Evolutionary conservation across 164 flowering plant species (phyloP).

Genomic region (Aristolochia contorta): DNA sequence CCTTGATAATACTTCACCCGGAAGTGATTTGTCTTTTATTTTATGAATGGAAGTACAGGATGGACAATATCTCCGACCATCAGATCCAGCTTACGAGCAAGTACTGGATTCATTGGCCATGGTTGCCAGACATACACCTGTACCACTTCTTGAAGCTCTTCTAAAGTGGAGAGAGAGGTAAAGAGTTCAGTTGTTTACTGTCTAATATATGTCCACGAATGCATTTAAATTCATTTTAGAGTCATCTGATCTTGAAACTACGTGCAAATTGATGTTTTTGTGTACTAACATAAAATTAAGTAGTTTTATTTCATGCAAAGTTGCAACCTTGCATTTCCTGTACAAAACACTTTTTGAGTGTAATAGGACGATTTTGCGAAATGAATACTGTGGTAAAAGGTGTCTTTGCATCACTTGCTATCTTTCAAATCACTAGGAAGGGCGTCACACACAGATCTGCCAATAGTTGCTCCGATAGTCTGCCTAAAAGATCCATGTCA

Average conservation of each 20-base stretch:
- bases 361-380: not conserved
- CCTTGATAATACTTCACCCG: too few species aligned
- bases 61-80: slow-evolving; percentile 95
- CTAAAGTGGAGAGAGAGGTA: slow-evolving; percentile 93
- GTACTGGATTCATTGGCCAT: slow-evolving; percentile 94
- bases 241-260: too few species aligned
- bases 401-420: too few species aligned
- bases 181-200: not conserved
- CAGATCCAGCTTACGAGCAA: slow-evolving; percentile 99
- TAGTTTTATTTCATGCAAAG: not conserved
- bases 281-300: not conserved
- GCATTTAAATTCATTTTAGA: too few species aligned
- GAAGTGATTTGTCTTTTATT: not conserved
- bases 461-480: too few species aligned
- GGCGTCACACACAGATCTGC: too few species aligned
- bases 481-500: too few species aligned
- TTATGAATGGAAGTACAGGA: slow-evolving; percentile 40
- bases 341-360: not conserved
- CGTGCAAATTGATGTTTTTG: not conserved
- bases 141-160: slow-evolving; percentile 93
- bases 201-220: not conserved
- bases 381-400: too few species aligned
- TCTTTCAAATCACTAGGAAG: too few species aligned
- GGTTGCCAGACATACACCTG: slow-evolving; percentile 97
- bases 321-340: not conserved